phyloP scores from a whole-genome alignment of 1,284 basidiomycete genomes.

The Cystobasidiaceae sp. region DNA sequence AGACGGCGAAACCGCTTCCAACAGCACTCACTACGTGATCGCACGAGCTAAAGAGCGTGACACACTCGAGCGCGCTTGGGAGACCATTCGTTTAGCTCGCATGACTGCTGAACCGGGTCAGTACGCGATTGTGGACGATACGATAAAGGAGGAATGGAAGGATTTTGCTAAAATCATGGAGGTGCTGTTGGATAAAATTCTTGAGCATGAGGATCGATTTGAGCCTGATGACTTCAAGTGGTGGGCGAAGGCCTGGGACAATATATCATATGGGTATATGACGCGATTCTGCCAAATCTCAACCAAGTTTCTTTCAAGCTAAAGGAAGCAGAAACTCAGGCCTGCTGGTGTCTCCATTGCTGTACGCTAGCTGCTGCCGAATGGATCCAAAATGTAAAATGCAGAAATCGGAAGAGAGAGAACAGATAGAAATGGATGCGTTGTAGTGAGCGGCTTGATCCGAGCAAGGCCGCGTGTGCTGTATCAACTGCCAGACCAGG shows the following conservation, averaged over 20 bases:
- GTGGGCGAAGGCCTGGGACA: background rate
- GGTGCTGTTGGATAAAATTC: background rate
- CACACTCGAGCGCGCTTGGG: background rate
- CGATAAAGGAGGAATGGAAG: background rate
- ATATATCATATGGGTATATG: background rate
- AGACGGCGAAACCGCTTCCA: no score
- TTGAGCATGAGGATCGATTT: background rate
- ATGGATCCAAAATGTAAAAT: no score
- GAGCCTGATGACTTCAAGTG: no score
- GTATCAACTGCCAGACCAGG: slow-evolving; percentile 47
- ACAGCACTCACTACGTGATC: background rate
- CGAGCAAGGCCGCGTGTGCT: background rate
- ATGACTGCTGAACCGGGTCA: background rate
- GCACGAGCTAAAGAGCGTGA: background rate
- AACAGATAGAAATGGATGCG: no score
- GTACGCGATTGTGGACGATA: background rate
- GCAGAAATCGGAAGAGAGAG: no score
- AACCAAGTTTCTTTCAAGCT: no score
- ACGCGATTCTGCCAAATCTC: background rate
- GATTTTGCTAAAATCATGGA: background rate
- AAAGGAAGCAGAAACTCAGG: no score
- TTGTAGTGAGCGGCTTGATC: no score
- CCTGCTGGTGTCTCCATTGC: no score
- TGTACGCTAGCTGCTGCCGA: no score
- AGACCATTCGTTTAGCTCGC: background rate